Base-by-base conservation (phyloP, 805 yeast genomes). In the Candida silvicultrix region DNA sequence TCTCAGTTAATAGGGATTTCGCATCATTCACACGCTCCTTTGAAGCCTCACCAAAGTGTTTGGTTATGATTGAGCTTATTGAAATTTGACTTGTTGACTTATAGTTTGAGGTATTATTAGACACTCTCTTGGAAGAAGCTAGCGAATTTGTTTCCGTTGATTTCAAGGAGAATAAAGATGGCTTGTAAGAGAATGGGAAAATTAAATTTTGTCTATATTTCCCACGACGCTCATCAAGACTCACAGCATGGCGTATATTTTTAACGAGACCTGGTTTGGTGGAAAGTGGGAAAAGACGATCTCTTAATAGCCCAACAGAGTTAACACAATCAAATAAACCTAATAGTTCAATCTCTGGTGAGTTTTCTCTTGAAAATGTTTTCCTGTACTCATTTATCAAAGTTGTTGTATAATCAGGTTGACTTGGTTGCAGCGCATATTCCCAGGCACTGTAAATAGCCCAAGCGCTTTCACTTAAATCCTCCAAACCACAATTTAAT, bases 291-390 rank as follows among this genome's bases (percentile, higher is more conserved):
- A 81, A 82, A 57, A 78, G 50, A 36, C 78, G 62, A 54, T 81
- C 85, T 38, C 78, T 65, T 4, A 81, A 46, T 10, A 81, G 53
- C 0, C 89, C 89, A 19, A 81, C 81, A 1, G 87, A 80, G 56
- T 80, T 81, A 18, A 82, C 80, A 0, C 86, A 77, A 62, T 83
- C 89, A 74, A 83, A 83, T 18, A 83, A 60, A 0, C 89, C 89
- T 72, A 82, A 75, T 48, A 81, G 80, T 50, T 74, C 73, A 41
- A 83, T 69, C 9, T 54, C 55, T 4, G 78, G 74, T 2, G 60
- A 53, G 5, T 64, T 60, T 5, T 66, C 53, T 41, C 79, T 61
- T 14, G 78, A 72, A 55, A 82, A 83, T 0, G 82, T 77, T 41
- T 64, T 66, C 49, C 69, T 74, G 58, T 81, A 83, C 51, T 78